Evolutionary conservation across 495 filamentous ascomycete genomes (phyloP), one percentile per base, ranked within the genome.

Genomic region (Pseudoneurospora amorphoporcata): DNA sequence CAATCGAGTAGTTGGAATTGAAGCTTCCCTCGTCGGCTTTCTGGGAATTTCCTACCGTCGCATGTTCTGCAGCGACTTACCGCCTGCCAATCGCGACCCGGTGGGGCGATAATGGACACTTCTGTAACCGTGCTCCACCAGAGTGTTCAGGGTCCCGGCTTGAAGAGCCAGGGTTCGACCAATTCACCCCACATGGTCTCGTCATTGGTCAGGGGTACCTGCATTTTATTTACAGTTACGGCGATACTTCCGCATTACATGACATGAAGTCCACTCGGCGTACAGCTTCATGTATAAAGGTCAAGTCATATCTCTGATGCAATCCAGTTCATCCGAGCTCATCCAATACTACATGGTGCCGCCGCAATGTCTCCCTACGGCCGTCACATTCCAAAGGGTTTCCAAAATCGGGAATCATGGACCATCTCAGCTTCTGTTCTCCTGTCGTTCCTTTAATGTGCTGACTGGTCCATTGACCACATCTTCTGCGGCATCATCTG

Each of bases 51-150:
- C 53, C 29, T 65, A 65, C 53, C 29, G 29, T 76, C 73, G 68
- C 4, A 19, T 45, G 37, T 77, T 75, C 72, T 79, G 77, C 77
- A 37, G 8, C 8, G 17, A 9, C 29, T 70, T 65, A 79, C 78
- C 77, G 77, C 77, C 70, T 75, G 71, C 70, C 69, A 69, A 76
- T 79, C 74, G 71, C 68, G 70, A 35, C 6, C 5, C 70, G 68
- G 76, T 68, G 19, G 38, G 39, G 45, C 69, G 76, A 76, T 75
- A 69, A 74, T 19, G 37, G 23, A n/a, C 10, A 19, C 38, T 43
- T 70, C 38, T 70, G 32, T 19, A 32, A 39, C 40, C 14, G 19
- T 70, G 32, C 53, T 35, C 53, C 53, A 65, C 53, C 53, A 65
- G 23, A 32, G 5, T 35, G 53, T 35, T 61, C 53, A 35, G 53